phyloP scores from a whole-genome alignment of 192 early-diverging fungal genomes.

The Thoreauomyces humboldtii region DNA sequence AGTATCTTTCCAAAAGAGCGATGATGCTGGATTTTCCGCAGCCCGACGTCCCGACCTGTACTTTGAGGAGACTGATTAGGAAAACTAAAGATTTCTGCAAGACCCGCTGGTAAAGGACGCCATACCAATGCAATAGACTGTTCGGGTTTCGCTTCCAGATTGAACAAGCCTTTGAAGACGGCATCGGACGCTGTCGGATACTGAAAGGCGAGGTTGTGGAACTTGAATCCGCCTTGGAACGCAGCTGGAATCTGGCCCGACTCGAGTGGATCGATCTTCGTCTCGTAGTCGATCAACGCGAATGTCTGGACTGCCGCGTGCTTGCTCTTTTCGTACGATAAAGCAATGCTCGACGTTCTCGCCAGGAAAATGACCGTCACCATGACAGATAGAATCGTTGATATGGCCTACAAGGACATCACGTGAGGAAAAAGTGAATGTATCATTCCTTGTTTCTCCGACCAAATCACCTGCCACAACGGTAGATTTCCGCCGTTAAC shows the following conservation, averaged over 20 bases:
- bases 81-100: background rate
- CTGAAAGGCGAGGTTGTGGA: slow-evolving; percentile 62
- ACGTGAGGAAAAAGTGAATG: no score
- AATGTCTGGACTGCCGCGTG: slow-evolving; percentile 48
- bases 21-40: slow-evolving; percentile 68
- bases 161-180: background rate
- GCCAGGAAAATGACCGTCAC: no score
- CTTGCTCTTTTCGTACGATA: no score
- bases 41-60: slow-evolving; percentile 81
- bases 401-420: no score
- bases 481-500: no score
- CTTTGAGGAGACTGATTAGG: no score
- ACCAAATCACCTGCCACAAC: no score
- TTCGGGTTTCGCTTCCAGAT: background rate
- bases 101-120: background rate
- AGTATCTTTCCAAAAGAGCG: slow-evolving; percentile 64
- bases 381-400: no score
- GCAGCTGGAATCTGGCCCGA: slow-evolving; percentile 1
- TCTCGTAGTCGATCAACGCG: slow-evolving; percentile 62
- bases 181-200: slow-evolving; percentile 41
- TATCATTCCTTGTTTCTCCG: no score
- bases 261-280: slow-evolving; percentile 59
- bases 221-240: slow-evolving; percentile 53
- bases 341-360: no score
- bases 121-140: slow-evolving; percentile 21